Percentiles rank a stretch among this genome's conserved stretches.
These are phyloP conservation scores for Saccharomyces hybrid DNA, from an alignment of 1,139 yeast genomes.

Conservation along the genomic window DNA sequence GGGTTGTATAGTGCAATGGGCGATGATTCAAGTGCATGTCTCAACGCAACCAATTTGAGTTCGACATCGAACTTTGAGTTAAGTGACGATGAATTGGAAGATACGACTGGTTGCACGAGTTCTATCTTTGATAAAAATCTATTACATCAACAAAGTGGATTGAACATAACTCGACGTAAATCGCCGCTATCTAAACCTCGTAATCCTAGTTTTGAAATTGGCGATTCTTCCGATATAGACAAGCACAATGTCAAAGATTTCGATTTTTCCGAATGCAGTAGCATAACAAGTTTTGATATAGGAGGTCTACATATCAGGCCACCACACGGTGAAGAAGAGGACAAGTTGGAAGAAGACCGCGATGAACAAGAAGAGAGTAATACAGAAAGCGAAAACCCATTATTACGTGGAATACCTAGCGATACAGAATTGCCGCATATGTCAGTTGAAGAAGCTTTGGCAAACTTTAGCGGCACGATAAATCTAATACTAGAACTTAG, in stretches of 20 bases:
- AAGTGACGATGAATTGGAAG: constrained; percentile 16
- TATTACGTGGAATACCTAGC: not conserved
- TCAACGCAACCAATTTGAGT: constrained; percentile 12
- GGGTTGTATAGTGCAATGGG: constrained; percentile 8
- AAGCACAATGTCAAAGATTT: not conserved
- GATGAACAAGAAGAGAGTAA: not conserved
- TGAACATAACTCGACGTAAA: not conserved
- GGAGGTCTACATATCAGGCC: not conserved
- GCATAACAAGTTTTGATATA: not conserved
- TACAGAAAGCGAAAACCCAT: not conserved
- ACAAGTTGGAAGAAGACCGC: too few species aligned
- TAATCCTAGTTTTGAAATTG: not conserved
- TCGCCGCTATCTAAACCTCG: not conserved
- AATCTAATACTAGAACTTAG: constrained; percentile 3
- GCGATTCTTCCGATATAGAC: not conserved
- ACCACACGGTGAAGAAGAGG: not conserved
- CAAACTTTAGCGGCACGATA: constrained; percentile 9
- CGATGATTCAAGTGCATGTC: constrained; percentile 15
- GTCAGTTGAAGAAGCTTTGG: constrained; percentile 9
- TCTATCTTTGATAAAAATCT: constrained; percentile 3
- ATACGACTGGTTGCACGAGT: constrained; percentile 8
- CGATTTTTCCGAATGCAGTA: constrained; percentile 1
- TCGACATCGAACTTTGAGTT: constrained; percentile 23
- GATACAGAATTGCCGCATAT: constrained; percentile 1
- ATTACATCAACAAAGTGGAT: constrained; percentile 1